Conservation (phyloP, 148 eudicot genomes). For the Rhododendron vialii region DNA sequence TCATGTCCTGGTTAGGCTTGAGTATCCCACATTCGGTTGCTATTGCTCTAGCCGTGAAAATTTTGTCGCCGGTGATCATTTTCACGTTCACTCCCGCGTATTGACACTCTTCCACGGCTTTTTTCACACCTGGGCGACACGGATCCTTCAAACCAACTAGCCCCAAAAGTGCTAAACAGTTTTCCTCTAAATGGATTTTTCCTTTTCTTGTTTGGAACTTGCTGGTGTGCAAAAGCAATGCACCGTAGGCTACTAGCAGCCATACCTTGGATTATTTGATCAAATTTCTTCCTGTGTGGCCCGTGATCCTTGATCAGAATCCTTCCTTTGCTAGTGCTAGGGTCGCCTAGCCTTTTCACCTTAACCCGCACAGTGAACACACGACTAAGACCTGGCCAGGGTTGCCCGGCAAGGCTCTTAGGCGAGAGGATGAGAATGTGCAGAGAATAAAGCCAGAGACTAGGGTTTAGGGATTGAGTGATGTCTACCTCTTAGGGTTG, state of each 20-base stretch:
- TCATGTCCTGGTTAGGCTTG: not conserved
- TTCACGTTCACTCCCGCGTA: slow-evolving; percentile 12
- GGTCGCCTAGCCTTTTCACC: too few species aligned
- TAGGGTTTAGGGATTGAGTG: too few species aligned
- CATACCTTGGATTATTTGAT: slow-evolving; percentile 15
- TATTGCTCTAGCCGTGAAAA: slow-evolving; percentile 14
- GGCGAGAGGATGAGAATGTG: too few species aligned
- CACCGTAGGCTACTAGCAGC: slow-evolving; percentile 13
- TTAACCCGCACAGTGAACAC: too few species aligned
- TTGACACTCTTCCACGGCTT: slow-evolving; percentile 14
- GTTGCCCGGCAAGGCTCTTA: too few species aligned
- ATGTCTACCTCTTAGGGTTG: too few species aligned
- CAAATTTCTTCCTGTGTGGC: slow-evolving; percentile 3
- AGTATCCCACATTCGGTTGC: slow-evolving; percentile 27
- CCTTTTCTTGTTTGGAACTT: not conserved
- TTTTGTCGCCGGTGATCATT: slow-evolving; percentile 18
- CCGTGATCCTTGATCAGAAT: too few species aligned
- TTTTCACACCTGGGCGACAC: not conserved
- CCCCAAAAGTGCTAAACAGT: slow-evolving; percentile 7
- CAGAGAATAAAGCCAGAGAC: too few species aligned
- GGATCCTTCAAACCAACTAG: slow-evolving; percentile 3
- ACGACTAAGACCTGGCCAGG: too few species aligned
- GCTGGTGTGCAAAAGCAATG: slow-evolving; percentile 19
- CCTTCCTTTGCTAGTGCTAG: too few species aligned
- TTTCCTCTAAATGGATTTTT: not conserved